A percentile compares a stretch with the other conserved stretches of the same genome.
These are phyloP conservation scores for Pseudohalonectria lignicola DNA, from an alignment of 2,329 filamentous ascomycete species.

Conservation along the genomic window DNA sequence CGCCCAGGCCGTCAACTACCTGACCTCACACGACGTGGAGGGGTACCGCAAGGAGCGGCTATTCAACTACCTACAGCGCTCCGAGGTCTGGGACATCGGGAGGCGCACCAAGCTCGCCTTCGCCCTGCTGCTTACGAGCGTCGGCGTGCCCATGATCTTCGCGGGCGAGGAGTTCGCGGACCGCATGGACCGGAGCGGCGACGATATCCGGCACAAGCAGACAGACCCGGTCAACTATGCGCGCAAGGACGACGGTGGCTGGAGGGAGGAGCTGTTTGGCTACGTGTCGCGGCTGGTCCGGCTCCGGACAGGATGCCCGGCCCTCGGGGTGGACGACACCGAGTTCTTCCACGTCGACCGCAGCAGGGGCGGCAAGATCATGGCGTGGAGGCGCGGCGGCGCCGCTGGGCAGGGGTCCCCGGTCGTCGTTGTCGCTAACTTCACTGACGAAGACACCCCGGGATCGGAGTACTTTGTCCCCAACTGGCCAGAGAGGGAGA, in stretches of 20 bases:
- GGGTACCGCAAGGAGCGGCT: constrained; percentile 13
- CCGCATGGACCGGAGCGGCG: constrained; percentile 12
- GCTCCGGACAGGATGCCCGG: constrained; percentile 11
- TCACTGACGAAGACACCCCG: constrained; percentile 10
- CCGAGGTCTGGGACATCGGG: constrained; percentile 9
- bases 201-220: constrained; percentile 13
- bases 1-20: constrained; percentile 14
- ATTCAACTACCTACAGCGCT: constrained; percentile 10
- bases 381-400: constrained; percentile 10
- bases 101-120: constrained; percentile 11
- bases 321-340: constrained; percentile 12
- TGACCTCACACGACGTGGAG: constrained; percentile 15
- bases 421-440: constrained; percentile 13
- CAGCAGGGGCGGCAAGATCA: constrained; percentile 9
- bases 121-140: constrained; percentile 12
- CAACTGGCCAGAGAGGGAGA: constrained; percentile 10
- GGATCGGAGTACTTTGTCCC: constrained; percentile 11
- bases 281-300: constrained; percentile 12
- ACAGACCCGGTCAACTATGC: constrained; percentile 14
- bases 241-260: constrained; percentile 10
- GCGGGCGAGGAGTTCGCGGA: constrained; percentile 16
- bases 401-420: neutral
- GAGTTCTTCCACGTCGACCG: constrained; percentile 12
- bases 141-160: constrained; percentile 16
- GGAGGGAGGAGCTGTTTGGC: constrained; percentile 11